These are phyloP conservation scores for Alternaria arborescens DNA, from an alignment of 2,329 filamentous ascomycete genomes.

Conservation along the genomic window DNA sequence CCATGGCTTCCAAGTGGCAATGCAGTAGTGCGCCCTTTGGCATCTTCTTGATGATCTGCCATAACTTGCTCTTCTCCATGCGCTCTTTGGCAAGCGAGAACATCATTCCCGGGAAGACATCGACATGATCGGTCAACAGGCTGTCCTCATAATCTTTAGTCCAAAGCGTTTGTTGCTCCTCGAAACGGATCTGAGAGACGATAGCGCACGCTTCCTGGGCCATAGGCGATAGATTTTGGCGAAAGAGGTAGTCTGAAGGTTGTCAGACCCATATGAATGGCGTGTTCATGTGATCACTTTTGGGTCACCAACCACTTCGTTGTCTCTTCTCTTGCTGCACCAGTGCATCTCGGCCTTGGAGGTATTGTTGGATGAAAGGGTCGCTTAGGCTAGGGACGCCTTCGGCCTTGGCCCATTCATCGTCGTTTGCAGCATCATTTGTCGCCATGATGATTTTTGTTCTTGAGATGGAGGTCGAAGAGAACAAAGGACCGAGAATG, in stretches of 20 bases:
- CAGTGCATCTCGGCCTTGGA: slow-evolving; percentile 76
- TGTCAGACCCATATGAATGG: slow-evolving; percentile 35
- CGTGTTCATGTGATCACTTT: neutral
- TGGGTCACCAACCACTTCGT: slow-evolving; percentile 71
- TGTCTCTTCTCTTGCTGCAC: slow-evolving; percentile 82
- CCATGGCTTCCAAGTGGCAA: slow-evolving; percentile 90
- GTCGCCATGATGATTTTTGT: slow-evolving; percentile 30
- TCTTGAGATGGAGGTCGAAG: too few species aligned
- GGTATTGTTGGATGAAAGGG: slow-evolving; percentile 82
- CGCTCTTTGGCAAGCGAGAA: slow-evolving; percentile 84
- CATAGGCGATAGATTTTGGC: slow-evolving; percentile 77
- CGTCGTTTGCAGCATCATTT: slow-evolving; percentile 37
- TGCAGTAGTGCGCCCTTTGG: slow-evolving; percentile 89
- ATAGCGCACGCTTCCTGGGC: slow-evolving; percentile 81
- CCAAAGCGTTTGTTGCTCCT: slow-evolving; percentile 81
- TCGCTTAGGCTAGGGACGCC: slow-evolving; percentile 63
- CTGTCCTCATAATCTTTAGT: slow-evolving; percentile 75
- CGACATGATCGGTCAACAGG: slow-evolving; percentile 69
- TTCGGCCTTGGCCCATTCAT: slow-evolving; percentile 52
- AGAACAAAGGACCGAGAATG: neutral
- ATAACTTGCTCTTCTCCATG: slow-evolving; percentile 85
- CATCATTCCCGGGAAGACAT: slow-evolving; percentile 90
- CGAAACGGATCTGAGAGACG: slow-evolving; percentile 78
- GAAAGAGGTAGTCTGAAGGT: slow-evolving; percentile 71
- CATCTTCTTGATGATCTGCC: slow-evolving; percentile 84